A percentile compares a stretch with the other conserved stretches of the same genome.
These are phyloP conservation scores for Fusarium lyarnte DNA, from an alignment of 2,329 filamentous ascomycete species.

Conservation along the genomic window DNA sequence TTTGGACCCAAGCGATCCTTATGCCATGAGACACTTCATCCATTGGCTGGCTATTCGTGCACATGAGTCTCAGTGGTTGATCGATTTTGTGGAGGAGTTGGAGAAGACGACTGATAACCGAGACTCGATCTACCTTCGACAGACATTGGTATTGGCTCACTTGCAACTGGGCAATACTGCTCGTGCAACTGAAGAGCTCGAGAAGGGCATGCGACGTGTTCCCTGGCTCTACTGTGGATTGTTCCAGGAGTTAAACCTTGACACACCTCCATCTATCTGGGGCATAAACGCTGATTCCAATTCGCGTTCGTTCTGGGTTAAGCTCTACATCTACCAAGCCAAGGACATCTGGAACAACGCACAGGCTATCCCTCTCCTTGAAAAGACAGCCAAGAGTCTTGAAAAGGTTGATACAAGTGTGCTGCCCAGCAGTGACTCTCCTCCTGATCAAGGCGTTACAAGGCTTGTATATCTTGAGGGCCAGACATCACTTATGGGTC, in stretches of 20 bases:
- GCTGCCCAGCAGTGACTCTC: slow-evolving; percentile 53
- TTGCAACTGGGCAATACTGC: slow-evolving; percentile 74
- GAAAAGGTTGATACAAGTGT: slow-evolving; percentile 53
- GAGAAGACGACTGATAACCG: slow-evolving; percentile 49
- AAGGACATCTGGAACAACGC: slow-evolving; percentile 89
- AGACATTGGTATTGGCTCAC: slow-evolving; percentile 80
- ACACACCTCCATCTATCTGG: slow-evolving; percentile 84
- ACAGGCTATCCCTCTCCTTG: slow-evolving; percentile 73
- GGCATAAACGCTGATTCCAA: slow-evolving; percentile 73
- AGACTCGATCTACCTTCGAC: slow-evolving; percentile 73
- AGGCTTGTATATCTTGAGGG: slow-evolving; percentile 84
- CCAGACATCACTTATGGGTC: slow-evolving; percentile 73
- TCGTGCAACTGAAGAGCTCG: slow-evolving; percentile 72
- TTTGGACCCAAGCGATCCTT: slow-evolving; percentile 81
- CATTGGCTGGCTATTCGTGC: slow-evolving; percentile 88
- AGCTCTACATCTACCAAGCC: slow-evolving; percentile 78
- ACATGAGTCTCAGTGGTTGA: slow-evolving; percentile 77
- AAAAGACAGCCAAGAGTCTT: slow-evolving; percentile 71
- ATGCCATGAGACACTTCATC: slow-evolving; percentile 81
- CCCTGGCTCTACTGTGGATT: slow-evolving; percentile 88
- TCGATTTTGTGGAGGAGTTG: slow-evolving; percentile 69
- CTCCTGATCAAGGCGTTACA: slow-evolving; percentile 63
- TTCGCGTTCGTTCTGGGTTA: slow-evolving; percentile 72
- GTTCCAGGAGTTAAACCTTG: slow-evolving; percentile 82
- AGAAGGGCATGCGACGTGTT: slow-evolving; percentile 73